These are phyloP conservation scores for Stylonectria norvegica DNA, from an alignment of 2,329 filamentous ascomycete species.

Conservation along the genomic window DNA sequence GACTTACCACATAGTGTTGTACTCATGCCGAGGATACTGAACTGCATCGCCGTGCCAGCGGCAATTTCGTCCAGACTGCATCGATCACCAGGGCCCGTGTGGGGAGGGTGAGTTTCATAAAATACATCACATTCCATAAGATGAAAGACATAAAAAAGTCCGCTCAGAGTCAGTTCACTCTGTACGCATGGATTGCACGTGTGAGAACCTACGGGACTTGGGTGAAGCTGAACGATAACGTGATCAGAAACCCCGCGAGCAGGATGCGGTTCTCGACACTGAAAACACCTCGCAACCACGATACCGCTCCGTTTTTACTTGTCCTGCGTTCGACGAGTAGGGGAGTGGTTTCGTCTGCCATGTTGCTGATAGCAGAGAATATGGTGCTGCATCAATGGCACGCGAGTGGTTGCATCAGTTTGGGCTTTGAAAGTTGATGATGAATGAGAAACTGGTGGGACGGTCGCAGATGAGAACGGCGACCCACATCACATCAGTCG, in stretches of 20 bases:
- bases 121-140: slow-evolving; percentile 70
- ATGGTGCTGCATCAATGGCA: too few species aligned
- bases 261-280: slow-evolving; percentile 54
- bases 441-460: too few species aligned
- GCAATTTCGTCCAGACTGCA: slow-evolving; percentile 62
- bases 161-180: slow-evolving; percentile 14
- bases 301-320: too few species aligned
- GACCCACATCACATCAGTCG: too few species aligned
- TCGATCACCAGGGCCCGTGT: slow-evolving; percentile 45
- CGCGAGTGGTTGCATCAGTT: too few species aligned
- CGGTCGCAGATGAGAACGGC: too few species aligned
- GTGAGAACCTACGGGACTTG: slow-evolving; percentile 43
- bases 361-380: too few species aligned
- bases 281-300: too few species aligned
- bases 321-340: too few species aligned
- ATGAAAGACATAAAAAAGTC: slow-evolving; percentile 62
- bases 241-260: slow-evolving; percentile 59
- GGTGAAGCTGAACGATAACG: slow-evolving; percentile 47
- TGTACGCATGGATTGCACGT: background rate
- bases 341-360: too few species aligned
- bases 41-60: slow-evolving; percentile 59
- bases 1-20: slow-evolving; percentile 61
- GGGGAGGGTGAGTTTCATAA: slow-evolving; percentile 56
- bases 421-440: too few species aligned
- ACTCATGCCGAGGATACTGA: slow-evolving; percentile 62